Base-by-base conservation (phyloP, 148 eudicot genomes). In the Chenopodium quinoa region DNA sequence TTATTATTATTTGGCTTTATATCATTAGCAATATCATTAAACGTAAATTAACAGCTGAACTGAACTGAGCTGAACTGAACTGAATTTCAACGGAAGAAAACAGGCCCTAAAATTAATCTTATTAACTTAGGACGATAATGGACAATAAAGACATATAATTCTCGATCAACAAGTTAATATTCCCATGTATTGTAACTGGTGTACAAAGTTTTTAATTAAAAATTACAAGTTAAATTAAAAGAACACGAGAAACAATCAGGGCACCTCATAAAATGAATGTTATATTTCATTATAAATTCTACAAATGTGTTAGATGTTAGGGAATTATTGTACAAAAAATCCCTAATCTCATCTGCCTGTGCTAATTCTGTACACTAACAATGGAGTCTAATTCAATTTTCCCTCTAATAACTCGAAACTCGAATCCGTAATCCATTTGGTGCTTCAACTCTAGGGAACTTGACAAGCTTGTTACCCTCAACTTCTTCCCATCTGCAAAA, bases 391-490 rank as follows among this genome's bases (percentile, higher is more conserved):
- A 8, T 4, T 34, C 7, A 7, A 16, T 4, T 10, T 0, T 47
- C 3, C 44, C 23, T 27, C 85, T 82, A 87, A 83, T 84, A 84
- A 71, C 52, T 77, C 25, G 94, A 92, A 81, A 96, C 94, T 80
- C 93, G 90, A 82, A 94, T 83, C 7, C 77, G 91, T 23, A 96
- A 84, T 34, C 99, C 99, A 76, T 96, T 96, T 47, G 99, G 95
- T 60, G 99, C 98, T 79, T 92, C 93, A 47, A 96, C 98, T 80
- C 99, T 92, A 9, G 99, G 99, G 78, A 96, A 96, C 83, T 94
- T 89, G 84, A 96, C 92, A 62, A 94, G 86, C 84, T 94, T 91
- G 71, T 94, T 91, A 58, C 94, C 97, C 37, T 93, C 97, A 14
- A 89, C 88, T 82, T 93, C 99, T 85, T 91, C 93, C 99, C 98